A percentile compares a stretch with the other conserved stretches of the same genome.
These are phyloP conservation scores for Inga leiocalycina DNA, from an alignment of 306 rosid genomes.

Conservation along the genomic window DNA sequence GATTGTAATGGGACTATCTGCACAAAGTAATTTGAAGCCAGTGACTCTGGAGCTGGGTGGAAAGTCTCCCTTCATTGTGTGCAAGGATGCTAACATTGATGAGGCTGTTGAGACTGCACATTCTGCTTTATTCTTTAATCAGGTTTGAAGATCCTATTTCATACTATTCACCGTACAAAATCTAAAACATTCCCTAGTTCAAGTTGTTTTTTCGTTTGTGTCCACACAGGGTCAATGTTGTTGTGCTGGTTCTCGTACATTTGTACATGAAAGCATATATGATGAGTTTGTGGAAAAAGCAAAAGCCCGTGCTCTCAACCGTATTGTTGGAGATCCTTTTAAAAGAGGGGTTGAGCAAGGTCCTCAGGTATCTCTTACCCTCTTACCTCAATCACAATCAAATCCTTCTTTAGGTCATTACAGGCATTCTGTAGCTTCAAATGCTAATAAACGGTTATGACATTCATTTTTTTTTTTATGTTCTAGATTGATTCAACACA, in stretches of 20 bases:
- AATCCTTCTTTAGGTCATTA: background rate
- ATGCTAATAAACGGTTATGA: background rate
- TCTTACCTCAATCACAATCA: background rate
- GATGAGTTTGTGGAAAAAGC: constrained; percentile 76
- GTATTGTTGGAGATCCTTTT: constrained; percentile 81
- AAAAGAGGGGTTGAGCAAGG: constrained; percentile 78
- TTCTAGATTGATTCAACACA: constrained; percentile 59
- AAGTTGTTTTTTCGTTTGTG: constrained; percentile 7
- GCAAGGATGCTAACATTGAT: constrained; percentile 80
- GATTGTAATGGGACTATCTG: constrained; percentile 50
- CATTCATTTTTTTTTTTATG: background rate
- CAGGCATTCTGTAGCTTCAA: background rate
- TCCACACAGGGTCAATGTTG: constrained; percentile 79
- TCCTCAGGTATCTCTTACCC: constrained; percentile 67
- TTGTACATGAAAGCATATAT: constrained; percentile 73
- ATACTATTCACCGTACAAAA: constrained; percentile 7
- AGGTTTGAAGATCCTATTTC: constrained; percentile 43
- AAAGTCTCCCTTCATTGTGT: constrained; percentile 78
- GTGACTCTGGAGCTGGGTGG: constrained; percentile 86
- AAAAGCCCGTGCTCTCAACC: constrained; percentile 57
- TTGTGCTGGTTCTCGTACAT: constrained; percentile 84
- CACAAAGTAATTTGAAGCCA: constrained; percentile 72
- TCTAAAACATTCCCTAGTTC: background rate
- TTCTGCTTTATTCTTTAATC: constrained; percentile 72
- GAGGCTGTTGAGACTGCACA: constrained; percentile 78